Percentiles rank a stretch among this genome's conserved stretches.
phyloP scores from a whole-genome alignment of 78 protist species.

The Dictyostelium firmibasis region DNA sequence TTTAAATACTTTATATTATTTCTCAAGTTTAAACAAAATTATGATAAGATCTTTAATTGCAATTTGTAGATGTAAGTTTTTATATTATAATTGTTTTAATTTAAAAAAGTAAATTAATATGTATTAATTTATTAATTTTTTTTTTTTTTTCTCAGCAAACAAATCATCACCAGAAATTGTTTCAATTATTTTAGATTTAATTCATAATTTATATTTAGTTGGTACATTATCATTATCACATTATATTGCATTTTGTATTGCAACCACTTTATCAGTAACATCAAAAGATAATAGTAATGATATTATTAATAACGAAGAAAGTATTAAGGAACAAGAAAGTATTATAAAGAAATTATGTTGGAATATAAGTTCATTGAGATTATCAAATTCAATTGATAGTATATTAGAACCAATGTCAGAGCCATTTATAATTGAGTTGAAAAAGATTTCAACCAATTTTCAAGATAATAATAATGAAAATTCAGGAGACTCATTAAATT shows the following conservation, averaged over 20 bases:
- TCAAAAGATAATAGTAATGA: neutral
- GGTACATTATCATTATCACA: constrained; percentile 3
- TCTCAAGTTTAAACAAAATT: constrained; percentile 8
- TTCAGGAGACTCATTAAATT: neutral
- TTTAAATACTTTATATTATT: constrained; percentile 46
- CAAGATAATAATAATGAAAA: neutral
- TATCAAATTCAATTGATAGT: constrained; percentile 11
- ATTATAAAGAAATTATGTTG: constrained; percentile 26
- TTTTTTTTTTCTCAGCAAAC: neutral
- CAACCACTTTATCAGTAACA: constrained; percentile 37
- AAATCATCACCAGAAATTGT: constrained; percentile 3
- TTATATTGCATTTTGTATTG: constrained; percentile 48
- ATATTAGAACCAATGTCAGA: constrained; percentile 24
- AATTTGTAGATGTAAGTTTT: constrained; percentile 59
- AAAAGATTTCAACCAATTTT: neutral
- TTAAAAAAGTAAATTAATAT: too few species aligned
- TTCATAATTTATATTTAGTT: neutral
- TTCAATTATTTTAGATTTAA: constrained; percentile 32
- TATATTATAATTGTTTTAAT: neutral
- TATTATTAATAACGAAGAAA: neutral
- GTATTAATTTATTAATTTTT: neutral
- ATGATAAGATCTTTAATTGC: constrained; percentile 75
- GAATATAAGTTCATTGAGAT: constrained; percentile 32
- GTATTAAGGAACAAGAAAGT: neutral
- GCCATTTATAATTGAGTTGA: constrained; percentile 26